Evolutionary conservation across 495 filamentous ascomycete genomes (phyloP).

Genomic region (Tuber indicum): DNA sequence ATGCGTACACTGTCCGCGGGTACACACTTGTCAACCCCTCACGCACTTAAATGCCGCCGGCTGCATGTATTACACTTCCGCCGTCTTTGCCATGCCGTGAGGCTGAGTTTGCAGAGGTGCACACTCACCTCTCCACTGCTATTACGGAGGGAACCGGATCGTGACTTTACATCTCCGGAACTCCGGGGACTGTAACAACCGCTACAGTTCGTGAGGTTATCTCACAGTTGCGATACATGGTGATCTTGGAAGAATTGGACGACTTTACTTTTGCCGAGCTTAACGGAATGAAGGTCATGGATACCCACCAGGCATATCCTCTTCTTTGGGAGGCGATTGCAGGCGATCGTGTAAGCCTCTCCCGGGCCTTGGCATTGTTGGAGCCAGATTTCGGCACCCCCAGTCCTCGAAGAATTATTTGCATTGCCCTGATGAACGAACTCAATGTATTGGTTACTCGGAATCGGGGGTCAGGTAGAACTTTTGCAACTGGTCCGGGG

Average conservation of each 20-base stretch:
- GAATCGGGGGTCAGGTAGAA: slow-evolving; percentile 98
- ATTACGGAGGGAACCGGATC: slow-evolving; percentile 88
- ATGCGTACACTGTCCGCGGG: slow-evolving; percentile 75
- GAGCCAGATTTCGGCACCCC: slow-evolving; percentile 88
- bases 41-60: slow-evolving; percentile 77
- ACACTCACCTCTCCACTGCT: slow-evolving; percentile 85
- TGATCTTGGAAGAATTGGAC: slow-evolving; percentile 83
- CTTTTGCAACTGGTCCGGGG: slow-evolving; percentile 99
- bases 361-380: slow-evolving; percentile 82
- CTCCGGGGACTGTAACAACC: slow-evolving; percentile 94
- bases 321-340: slow-evolving; percentile 93
- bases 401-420: slow-evolving; percentile 80
- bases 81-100: slow-evolving; percentile 84
- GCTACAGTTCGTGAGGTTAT: slow-evolving; percentile 96
- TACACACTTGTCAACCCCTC: slow-evolving; percentile 74
- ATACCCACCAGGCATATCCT: slow-evolving; percentile 92
- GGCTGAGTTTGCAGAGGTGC: slow-evolving; percentile 82
- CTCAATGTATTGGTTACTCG: slow-evolving; percentile 95
- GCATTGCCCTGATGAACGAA: slow-evolving; percentile 95
- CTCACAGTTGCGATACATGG: slow-evolving; percentile 74
- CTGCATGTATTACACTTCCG: slow-evolving; percentile 92
- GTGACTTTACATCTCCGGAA: slow-evolving; percentile 99
- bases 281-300: slow-evolving; percentile 99
- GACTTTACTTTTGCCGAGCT: slow-evolving; percentile 99
- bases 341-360: slow-evolving; percentile 82